Evolutionary conservation across 2,329 filamentous ascomycete genomes (phyloP), one percentile per base, ranked within the genome.

Genomic region (Arachnomyces sp.): DNA sequence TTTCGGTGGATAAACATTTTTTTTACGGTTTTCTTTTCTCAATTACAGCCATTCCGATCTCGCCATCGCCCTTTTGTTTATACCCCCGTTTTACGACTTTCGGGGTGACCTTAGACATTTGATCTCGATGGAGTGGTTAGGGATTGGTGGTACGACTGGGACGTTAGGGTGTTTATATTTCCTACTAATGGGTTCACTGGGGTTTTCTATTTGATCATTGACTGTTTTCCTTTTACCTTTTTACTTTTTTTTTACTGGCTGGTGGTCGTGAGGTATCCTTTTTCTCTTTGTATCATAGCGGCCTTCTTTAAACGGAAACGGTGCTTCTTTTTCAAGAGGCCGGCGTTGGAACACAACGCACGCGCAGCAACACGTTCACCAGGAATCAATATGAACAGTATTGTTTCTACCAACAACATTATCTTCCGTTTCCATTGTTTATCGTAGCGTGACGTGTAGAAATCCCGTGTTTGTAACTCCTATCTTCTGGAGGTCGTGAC

Each of bases 1-100:
- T 74, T 89, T 89, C 77, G 85, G 85, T 77, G 85, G 84, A 77
- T 90, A 85, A 80, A 59, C 59, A 43, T 46, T 41, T 56, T 52
- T 44, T 53, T 50, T 52, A 48, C 54, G 46, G 37, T 51, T 46
- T 41, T 46, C 54, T 48, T 48, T 45, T 51, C 52, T 54, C 49
- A 45, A 43, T 46, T 53, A 53, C 45, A 47, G 47, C 55, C 55
- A 54, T 57, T 53, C 53, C 54, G 53, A 51, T 56, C 53, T 51
- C 9, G 9, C 21, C 21, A 25, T 25, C 21, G 21, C 21, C 9
- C 21, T 25, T 25, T 9, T 25, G 54, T 52, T 53, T 55, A 50
- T 35, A 45, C 51, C 52, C 49, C 49, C 48, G 51, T 53, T 31
- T 52, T 52, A 49, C 48, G 48, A 51, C n/a, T n/a, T n/a, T n/a